These are phyloP conservation scores for Hypoxylon rickii DNA, from an alignment of 495 filamentous ascomycete species.

Conservation along the genomic window DNA sequence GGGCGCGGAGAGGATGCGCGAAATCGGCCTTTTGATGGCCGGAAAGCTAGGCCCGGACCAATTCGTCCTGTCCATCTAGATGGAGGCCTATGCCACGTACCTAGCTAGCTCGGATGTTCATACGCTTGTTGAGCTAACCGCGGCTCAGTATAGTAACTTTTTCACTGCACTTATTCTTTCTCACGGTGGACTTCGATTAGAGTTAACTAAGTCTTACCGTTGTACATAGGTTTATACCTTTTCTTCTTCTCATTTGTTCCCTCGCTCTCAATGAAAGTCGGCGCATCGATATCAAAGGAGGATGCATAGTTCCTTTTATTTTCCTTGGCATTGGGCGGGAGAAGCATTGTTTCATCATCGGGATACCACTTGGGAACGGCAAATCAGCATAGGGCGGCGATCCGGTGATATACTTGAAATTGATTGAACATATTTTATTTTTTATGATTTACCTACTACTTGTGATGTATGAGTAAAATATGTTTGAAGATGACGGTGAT, in stretches of 20 bases:
- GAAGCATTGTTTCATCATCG: constrained; percentile 33
- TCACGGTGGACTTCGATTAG: constrained; percentile 4
- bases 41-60: constrained; percentile 73
- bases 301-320: constrained; percentile 15
- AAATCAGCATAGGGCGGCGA: constrained; percentile 37
- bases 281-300: constrained; percentile 12
- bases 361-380: constrained; percentile 40
- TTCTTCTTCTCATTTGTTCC: constrained; percentile 37
- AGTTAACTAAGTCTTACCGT: constrained; percentile 7
- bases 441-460: neutral
- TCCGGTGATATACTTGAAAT: constrained; percentile 32
- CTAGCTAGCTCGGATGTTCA: too few species aligned
- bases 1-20: constrained; percentile 91
- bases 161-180: constrained; percentile 33
- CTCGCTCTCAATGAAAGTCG: constrained; percentile 22
- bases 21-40: constrained; percentile 85
- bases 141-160: constrained; percentile 10
- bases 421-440: constrained; percentile 31
- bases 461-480: neutral
- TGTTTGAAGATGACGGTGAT: neutral
- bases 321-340: constrained; percentile 29
- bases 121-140: constrained; percentile 12
- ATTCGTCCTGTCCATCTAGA: constrained; percentile 80
- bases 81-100: constrained; percentile 24
- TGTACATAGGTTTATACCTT: constrained; percentile 49